Evolutionary conservation across 441 rosid genomes (phyloP).

Genomic region (Manihot esculenta): DNA sequence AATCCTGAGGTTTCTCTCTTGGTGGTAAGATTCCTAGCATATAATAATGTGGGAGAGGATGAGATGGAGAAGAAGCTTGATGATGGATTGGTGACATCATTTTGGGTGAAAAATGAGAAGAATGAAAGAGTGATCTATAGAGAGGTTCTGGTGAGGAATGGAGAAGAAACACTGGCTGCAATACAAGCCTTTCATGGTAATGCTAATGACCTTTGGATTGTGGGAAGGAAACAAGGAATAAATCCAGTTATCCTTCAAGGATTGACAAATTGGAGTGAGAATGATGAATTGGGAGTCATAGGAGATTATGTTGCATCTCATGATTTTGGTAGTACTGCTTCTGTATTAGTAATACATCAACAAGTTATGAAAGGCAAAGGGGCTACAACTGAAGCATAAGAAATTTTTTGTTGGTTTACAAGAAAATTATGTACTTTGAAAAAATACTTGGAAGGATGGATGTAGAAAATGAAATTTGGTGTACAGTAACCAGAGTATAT

Average conservation of each 20-base stretch:
- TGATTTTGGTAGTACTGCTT: conserved; percentile 48
- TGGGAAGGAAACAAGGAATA: conserved; percentile 68
- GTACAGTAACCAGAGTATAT: too few relatives aligned
- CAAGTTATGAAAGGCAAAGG: conserved; percentile 50
- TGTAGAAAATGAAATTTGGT: too few relatives aligned
- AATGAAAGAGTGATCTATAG: conserved; percentile 54
- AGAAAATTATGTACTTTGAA: too few relatives aligned
- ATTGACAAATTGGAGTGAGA: conserved; percentile 54
- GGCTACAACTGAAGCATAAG: background rate
- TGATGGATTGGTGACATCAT: conserved; percentile 73
- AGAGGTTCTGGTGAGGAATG: conserved; percentile 63
- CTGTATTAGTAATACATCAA: conserved; percentile 72
- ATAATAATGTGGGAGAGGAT: conserved; percentile 51
- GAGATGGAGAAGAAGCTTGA: conserved; percentile 73
- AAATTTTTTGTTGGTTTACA: too few relatives aligned
- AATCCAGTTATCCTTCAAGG: conserved; percentile 64
- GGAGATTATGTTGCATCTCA: conserved; percentile 60
- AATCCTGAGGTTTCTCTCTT: conserved; percentile 44
- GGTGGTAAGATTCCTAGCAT: conserved; percentile 52
- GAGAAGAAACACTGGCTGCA: conserved; percentile 61
- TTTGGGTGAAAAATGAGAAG: conserved; percentile 67
- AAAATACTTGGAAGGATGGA: too few relatives aligned
- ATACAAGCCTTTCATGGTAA: conserved; percentile 49
- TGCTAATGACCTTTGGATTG: conserved; percentile 63
- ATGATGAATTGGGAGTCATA: conserved; percentile 55